Conservation (phyloP, 106 monocot species). For the Dioscorea dumetorum region DNA sequence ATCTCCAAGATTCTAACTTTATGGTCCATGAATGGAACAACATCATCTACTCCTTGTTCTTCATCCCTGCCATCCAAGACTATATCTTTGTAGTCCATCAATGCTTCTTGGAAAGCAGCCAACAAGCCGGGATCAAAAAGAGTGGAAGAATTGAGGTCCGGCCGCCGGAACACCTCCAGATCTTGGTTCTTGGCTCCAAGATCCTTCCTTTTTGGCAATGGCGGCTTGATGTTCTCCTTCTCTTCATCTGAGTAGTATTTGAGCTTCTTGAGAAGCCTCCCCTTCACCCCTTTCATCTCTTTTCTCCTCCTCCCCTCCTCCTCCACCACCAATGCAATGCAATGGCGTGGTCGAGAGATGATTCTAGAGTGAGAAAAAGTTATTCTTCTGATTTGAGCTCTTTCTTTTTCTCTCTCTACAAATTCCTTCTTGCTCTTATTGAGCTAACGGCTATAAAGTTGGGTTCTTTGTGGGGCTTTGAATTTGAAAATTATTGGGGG, state of each 20-base stretch:
- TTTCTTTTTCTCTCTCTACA: neutral
- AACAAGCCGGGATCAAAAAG: conserved; percentile 44
- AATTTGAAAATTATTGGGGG: neutral
- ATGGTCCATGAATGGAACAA: too few relatives aligned
- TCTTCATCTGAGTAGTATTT: conserved; percentile 32
- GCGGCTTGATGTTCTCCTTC: conserved; percentile 19
- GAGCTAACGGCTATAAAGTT: neutral
- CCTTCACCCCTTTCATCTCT: conserved; percentile 48
- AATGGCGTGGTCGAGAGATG: neutral
- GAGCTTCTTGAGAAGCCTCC: conserved; percentile 50
- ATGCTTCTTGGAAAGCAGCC: conserved; percentile 30
- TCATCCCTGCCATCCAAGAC: neutral
- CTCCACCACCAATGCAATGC: neutral
- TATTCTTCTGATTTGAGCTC: neutral
- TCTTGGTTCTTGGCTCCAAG: neutral
- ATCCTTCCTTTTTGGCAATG: neutral
- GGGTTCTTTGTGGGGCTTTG: neutral
- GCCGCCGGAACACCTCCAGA: conserved; percentile 17
- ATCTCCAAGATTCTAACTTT: too few relatives aligned
- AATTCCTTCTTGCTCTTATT: too few relatives aligned
- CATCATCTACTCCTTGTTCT: neutral
- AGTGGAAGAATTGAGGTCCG: conserved; percentile 21
- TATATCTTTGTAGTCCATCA: conserved; percentile 11
- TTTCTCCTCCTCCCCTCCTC: neutral
- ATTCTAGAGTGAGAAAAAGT: neutral